A percentile compares a stretch with the other conserved stretches of the same genome.
phyloP scores from a whole-genome alignment of 2,329 filamentous ascomycete species.

The Fusarium chuoi region DNA sequence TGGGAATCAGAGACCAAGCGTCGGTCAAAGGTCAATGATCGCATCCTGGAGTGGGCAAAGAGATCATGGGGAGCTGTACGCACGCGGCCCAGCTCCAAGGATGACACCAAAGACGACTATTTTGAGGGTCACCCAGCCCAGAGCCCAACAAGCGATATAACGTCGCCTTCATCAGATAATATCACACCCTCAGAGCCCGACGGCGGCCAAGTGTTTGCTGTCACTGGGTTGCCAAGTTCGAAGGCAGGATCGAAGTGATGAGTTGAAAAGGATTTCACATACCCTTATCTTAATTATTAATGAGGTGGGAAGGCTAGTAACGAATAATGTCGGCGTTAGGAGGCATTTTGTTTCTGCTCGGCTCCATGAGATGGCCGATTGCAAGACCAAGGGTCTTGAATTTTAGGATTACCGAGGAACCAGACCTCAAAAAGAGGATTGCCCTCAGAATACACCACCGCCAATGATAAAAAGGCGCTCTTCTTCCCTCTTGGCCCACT shows the following conservation, averaged over 20 bases:
- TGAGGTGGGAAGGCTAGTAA: conserved; percentile 30
- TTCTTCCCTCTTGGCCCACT: conserved; percentile 92
- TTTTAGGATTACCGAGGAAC: conserved; percentile 33
- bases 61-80: conserved; percentile 45
- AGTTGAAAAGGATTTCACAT: not conserved
- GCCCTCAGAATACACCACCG: conserved; percentile 79
- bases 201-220: conserved; percentile 23
- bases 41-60: conserved; percentile 49
- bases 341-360: conserved; percentile 27
- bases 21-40: conserved; percentile 47
- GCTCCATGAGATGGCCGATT: conserved; percentile 30
- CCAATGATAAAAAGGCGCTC: conserved; percentile 96
- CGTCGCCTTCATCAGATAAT: conserved; percentile 30
- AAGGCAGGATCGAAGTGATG: conserved; percentile 24
- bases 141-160: conserved; percentile 31
- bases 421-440: conserved; percentile 32
- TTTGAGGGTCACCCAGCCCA: conserved; percentile 24
- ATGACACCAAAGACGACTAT: conserved; percentile 38
- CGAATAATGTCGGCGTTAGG: conserved; percentile 42
- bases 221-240: conserved; percentile 23
- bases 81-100: conserved; percentile 39
- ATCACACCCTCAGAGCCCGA: conserved; percentile 29
- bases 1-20: conserved; percentile 45
- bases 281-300: conserved; percentile 15
- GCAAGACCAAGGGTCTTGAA: conserved; percentile 25